Percentiles rank a stretch among this genome's conserved stretches.
Evolutionary conservation across 2,329 filamentous ascomycete species (phyloP).

Genomic region (Huntiella abstrusa): DNA sequence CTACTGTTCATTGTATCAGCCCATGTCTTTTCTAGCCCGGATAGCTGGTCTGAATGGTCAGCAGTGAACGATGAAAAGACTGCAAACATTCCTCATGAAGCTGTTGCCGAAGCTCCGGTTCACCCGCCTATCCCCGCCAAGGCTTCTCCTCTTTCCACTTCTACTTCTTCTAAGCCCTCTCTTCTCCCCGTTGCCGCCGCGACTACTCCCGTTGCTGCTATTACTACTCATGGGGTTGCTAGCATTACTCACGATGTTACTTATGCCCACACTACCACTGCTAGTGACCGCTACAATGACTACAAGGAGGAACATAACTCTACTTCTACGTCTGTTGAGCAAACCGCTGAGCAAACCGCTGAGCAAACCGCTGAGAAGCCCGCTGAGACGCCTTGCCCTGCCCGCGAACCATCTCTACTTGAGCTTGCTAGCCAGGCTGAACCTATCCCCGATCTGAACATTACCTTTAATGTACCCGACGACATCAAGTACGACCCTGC

Average conservation of each 20-base stretch:
- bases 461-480: constrained; percentile 8
- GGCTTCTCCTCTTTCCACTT: not conserved
- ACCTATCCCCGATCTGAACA: constrained; percentile 6
- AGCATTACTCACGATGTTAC: not conserved
- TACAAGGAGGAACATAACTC: not conserved
- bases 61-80: not conserved
- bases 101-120: not conserved
- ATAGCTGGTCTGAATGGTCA: constrained; percentile 10
- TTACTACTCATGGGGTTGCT: too few relatives aligned
- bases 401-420: constrained; percentile 5
- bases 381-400: not conserved
- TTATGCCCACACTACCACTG: not conserved
- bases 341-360: not conserved
- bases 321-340: not conserved
- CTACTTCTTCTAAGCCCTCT: not conserved
- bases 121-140: constrained; percentile 5
- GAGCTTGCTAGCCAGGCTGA: constrained; percentile 1
- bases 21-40: constrained; percentile 7
- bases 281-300: not conserved
- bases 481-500: constrained; percentile 9
- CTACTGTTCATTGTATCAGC: constrained; percentile 10
- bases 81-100: constrained; percentile 5
- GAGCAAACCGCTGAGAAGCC: not conserved
- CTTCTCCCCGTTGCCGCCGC: not conserved
- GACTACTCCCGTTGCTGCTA: not conserved